Conservation (phyloP, 345 rosid species). For the Ailanthus altissimus region DNA sequence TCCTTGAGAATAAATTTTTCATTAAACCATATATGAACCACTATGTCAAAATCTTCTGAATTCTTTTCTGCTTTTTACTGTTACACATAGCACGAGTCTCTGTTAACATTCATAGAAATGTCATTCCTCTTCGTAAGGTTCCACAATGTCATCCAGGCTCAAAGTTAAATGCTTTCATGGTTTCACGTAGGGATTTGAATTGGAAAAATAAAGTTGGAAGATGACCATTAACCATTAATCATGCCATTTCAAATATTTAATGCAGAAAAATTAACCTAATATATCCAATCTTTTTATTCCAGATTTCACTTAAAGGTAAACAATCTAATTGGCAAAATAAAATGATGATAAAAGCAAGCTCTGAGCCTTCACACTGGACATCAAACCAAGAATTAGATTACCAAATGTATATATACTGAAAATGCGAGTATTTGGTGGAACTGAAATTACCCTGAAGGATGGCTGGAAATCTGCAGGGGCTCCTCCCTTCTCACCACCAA, state of each 20-base stretch:
- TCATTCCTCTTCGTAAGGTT: not conserved
- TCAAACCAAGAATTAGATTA: not conserved
- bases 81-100: not conserved
- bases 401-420: not conserved
- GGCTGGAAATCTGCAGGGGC: constrained; percentile 55
- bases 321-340: not conserved
- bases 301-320: not conserved
- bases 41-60: not conserved
- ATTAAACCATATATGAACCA: not conserved
- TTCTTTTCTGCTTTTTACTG: not conserved
- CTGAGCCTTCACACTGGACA: not conserved
- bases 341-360: not conserved
- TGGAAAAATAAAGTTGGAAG: not conserved
- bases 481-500: constrained; percentile 49
- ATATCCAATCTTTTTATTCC: not conserved
- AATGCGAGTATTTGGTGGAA: not conserved
- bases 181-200: not conserved
- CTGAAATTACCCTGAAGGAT: constrained; percentile 41
- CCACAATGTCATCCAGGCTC: not conserved
- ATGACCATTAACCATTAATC: not conserved
- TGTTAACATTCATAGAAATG: not conserved
- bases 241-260: not conserved
- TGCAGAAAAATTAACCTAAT: not conserved
- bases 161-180: not conserved
- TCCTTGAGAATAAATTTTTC: not conserved